Percentiles rank a stretch among this genome's conserved stretches.
phyloP scores from a whole-genome alignment of 495 filamentous ascomycete genomes.

The Lepidopterella palustris region DNA sequence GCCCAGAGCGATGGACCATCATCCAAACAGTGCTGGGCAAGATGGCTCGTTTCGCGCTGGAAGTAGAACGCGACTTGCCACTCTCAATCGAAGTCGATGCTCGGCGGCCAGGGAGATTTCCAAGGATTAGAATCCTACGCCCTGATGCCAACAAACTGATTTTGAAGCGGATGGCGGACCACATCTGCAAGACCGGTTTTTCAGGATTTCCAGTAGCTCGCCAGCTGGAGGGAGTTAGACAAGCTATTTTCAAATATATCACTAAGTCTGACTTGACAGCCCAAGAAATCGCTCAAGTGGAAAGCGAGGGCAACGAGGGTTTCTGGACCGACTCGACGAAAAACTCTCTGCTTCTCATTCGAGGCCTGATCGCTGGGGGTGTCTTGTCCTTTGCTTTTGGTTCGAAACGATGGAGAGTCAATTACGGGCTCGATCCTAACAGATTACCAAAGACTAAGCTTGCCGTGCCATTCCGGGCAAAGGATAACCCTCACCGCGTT shows the following conservation, averaged over 20 bases:
- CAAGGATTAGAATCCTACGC: constrained; percentile 41
- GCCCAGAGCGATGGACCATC: constrained; percentile 53
- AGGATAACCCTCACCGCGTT: constrained; percentile 56
- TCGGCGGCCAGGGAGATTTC: constrained; percentile 36
- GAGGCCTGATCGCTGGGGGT: constrained; percentile 54
- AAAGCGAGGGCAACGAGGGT: too few relatives aligned
- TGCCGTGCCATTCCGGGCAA: constrained; percentile 67
- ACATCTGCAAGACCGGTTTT: constrained; percentile 39
- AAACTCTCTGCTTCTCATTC: constrained; percentile 47
- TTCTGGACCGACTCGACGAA: constrained; percentile 31
- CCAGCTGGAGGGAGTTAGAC: too few relatives aligned
- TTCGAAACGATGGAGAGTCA: constrained; percentile 59
- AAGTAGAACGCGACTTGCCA: constrained; percentile 27
- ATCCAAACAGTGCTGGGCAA: constrained; percentile 51
- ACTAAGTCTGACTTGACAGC: constrained; percentile 40
- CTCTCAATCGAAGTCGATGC: constrained; percentile 38
- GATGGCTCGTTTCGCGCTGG: constrained; percentile 32
- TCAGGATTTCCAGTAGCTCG: too few relatives aligned
- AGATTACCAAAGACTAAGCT: constrained; percentile 48
- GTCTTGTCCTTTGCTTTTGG: constrained; percentile 50
- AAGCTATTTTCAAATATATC: too few relatives aligned
- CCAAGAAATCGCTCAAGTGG: constrained; percentile 29
- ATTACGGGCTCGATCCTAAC: constrained; percentile 57
- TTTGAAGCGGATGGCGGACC: constrained; percentile 29
- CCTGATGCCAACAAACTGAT: constrained; percentile 35